phyloP scores from a whole-genome alignment of 805 yeast species.

The Wickerhamomyces hampshirensis region DNA sequence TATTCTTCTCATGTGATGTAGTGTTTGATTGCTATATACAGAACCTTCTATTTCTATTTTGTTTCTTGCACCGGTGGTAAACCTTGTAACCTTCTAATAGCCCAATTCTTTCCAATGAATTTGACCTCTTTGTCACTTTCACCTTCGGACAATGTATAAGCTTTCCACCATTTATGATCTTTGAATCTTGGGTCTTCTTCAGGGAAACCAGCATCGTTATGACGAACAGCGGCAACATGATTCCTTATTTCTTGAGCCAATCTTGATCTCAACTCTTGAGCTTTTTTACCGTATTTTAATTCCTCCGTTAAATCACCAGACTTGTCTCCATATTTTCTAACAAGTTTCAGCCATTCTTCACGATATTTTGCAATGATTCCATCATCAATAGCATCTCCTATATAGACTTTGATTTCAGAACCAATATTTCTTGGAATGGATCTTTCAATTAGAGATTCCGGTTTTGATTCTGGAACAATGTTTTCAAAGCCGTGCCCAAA shows the following conservation, averaged over 20 bases:
- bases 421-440: conserved; percentile 62
- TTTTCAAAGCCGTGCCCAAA: conserved; percentile 83
- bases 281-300: conserved; percentile 59
- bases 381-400: conserved; percentile 72
- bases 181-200: conserved; percentile 68
- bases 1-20: too few relatives aligned
- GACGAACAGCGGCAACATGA: conserved; percentile 48
- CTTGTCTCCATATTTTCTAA: conserved; percentile 46
- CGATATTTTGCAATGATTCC: conserved; percentile 55
- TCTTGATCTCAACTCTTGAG: conserved; percentile 58
- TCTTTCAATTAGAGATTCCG: conserved; percentile 49
- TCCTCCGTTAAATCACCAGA: conserved; percentile 54
- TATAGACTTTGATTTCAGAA: conserved; percentile 57
- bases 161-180: conserved; percentile 70
- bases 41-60: too few relatives aligned
- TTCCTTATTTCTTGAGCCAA: conserved; percentile 67
- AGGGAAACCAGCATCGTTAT: conserved; percentile 36
- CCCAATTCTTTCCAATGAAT: conserved; percentile 82
- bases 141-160: conserved; percentile 62
- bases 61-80: conserved; percentile 5
- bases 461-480: conserved; percentile 70
- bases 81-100: conserved; percentile 63
- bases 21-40: too few relatives aligned
- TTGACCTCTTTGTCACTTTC: conserved; percentile 59
- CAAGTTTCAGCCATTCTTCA: conserved; percentile 61